A percentile compares a stretch with the other conserved stretches of the same genome.
Conservation (phyloP, 108 stramenopile genomes). For the Skeletonema tropicum region DNA sequence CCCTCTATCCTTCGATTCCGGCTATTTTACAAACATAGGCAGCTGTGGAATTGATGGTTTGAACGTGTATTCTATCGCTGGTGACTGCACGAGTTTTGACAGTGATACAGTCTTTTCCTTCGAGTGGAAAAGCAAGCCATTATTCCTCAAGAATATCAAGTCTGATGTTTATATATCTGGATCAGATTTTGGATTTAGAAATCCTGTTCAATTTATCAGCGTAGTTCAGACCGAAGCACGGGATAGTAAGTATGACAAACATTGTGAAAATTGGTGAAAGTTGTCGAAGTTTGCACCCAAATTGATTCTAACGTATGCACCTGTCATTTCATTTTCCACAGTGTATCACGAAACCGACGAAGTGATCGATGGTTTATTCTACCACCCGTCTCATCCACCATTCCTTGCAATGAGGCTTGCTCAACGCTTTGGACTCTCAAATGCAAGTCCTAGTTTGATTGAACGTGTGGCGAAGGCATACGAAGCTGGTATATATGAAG, state of each 20-base stretch:
- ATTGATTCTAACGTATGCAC: neutral
- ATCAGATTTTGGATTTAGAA: constrained; percentile 30
- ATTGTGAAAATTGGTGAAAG: neutral
- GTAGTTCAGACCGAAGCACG: constrained; percentile 25
- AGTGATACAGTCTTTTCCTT: constrained; percentile 4
- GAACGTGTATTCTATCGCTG: constrained; percentile 4
- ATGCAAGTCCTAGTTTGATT: constrained; percentile 52
- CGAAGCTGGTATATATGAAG: constrained; percentile 10
- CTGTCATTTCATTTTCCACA: neutral
- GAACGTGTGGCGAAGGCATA: constrained; percentile 45
- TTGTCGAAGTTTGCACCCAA: too few species aligned
- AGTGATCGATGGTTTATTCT: constrained; percentile 34
- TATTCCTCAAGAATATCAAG: constrained; percentile 16
- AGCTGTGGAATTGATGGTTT: neutral
- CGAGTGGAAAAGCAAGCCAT: constrained; percentile 8
- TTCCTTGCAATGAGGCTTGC: constrained; percentile 43
- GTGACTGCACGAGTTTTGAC: neutral
- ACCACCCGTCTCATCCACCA: constrained; percentile 51
- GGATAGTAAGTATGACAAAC: constrained; percentile 9
- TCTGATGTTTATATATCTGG: constrained; percentile 27
- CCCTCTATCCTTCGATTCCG: neutral
- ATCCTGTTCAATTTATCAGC: constrained; percentile 41
- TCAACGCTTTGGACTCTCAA: constrained; percentile 47
- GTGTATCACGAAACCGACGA: constrained; percentile 44
- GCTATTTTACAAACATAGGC: neutral